Conservation (phyloP, 202 grass and related monocot species). For the Cymbopogon flexuosus region DNA sequence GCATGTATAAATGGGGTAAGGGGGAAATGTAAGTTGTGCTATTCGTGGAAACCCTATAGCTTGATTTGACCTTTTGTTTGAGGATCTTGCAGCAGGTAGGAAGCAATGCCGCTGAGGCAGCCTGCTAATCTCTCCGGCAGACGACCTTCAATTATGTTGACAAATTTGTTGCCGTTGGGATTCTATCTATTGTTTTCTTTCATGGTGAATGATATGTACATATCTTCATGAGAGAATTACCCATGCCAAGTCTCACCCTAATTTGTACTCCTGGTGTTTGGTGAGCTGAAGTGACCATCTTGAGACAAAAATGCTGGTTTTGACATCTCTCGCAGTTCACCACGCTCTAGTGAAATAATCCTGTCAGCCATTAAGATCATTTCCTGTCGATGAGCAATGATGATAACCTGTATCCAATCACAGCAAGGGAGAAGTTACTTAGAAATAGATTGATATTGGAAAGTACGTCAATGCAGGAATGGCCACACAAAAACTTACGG, state of each 20-base stretch:
- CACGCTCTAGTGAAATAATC: slow-evolving; percentile 53
- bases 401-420: slow-evolving; percentile 42
- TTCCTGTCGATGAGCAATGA: slow-evolving; percentile 74
- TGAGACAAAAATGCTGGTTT: slow-evolving; percentile 45
- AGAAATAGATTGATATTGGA: neutral
- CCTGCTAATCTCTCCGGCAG: neutral
- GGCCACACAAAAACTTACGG: slow-evolving; percentile 12
- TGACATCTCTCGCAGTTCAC: slow-evolving; percentile 45
- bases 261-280: neutral
- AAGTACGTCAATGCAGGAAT: neutral
- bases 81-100: neutral
- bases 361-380: slow-evolving; percentile 73
- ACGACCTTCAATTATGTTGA: neutral
- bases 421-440: neutral
- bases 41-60: neutral
- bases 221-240: neutral
- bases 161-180: neutral
- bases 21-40: neutral
- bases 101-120: neutral
- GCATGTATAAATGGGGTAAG: no score
- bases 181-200: no score
- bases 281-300: slow-evolving; percentile 19
- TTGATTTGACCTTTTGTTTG: neutral
- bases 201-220: neutral
- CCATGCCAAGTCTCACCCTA: neutral